Conservation (phyloP, 2,329 filamentous ascomycete genomes). For the Trichoderma endophyticum region DNA sequence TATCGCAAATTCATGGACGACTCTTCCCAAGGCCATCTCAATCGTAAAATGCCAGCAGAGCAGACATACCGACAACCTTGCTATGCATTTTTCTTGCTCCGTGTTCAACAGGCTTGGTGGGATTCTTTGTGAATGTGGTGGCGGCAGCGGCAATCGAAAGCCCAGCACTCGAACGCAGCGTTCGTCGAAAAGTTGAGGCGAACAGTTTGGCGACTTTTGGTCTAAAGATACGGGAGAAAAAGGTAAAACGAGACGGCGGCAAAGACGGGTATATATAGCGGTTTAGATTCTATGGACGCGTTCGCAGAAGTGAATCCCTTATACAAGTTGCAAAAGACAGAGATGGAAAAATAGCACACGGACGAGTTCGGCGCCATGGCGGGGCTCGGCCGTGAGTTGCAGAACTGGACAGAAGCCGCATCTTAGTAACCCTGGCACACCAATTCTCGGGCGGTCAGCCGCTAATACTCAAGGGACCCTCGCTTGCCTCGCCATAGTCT, state of each 20-base stretch:
- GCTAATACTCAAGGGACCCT: not conserved
- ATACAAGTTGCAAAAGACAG: not conserved
- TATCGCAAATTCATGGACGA: not conserved
- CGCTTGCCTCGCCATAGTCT: not conserved
- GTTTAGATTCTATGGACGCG: not conserved
- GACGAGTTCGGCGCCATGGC: not conserved
- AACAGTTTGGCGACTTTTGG: conserved; percentile 75
- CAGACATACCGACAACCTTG: conserved; percentile 78
- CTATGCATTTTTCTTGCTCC: conserved; percentile 73
- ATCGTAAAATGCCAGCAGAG: not conserved
- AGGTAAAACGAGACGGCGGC: not conserved
- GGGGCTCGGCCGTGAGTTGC: not conserved
- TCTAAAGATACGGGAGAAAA: not conserved
- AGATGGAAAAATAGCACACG: not conserved
- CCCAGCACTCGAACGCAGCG: conserved; percentile 71
- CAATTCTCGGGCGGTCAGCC: not conserved
- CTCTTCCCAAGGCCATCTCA: not conserved
- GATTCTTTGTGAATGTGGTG: conserved; percentile 54
- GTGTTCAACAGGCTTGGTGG: conserved; percentile 31
- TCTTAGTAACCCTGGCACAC: not conserved
- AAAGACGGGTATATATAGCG: not conserved
- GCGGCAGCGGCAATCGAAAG: conserved; percentile 70
- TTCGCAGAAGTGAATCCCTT: not conserved
- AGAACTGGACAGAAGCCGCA: not conserved
- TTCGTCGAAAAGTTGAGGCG: conserved; percentile 74